phyloP scores from a whole-genome alignment of 140 eudicot genomes.

The Stevia rebaudiana region DNA sequence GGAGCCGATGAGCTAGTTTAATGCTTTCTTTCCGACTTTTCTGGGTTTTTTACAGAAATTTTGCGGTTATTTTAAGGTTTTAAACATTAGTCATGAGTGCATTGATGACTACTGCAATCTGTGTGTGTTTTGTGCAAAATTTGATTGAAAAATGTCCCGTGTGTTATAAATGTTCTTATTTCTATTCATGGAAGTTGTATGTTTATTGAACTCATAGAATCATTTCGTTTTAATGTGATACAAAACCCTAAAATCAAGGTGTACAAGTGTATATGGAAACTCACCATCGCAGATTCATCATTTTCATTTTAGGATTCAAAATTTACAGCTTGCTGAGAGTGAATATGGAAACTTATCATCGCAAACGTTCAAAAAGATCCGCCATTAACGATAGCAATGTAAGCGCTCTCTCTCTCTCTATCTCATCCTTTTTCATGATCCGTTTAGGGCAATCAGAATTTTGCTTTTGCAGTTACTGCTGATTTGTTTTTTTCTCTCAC shows the following conservation, averaged over 20 bases:
- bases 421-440: background rate
- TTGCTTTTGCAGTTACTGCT: slow-evolving; percentile 20
- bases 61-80: background rate
- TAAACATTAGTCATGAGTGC: background rate
- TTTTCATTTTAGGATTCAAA: background rate
- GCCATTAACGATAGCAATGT: slow-evolving; percentile 19
- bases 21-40: slow-evolving; percentile 2
- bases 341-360: slow-evolving; percentile 39
- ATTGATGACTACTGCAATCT: background rate
- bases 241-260: slow-evolving; percentile 3
- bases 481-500: slow-evolving; percentile 20
- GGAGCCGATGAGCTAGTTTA: slow-evolving; percentile 3
- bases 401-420: slow-evolving; percentile 11
- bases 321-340: slow-evolving; percentile 6
- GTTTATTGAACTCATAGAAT: background rate
- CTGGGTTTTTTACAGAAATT: background rate
- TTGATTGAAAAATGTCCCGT: background rate
- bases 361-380: slow-evolving; percentile 32
- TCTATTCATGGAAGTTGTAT: slow-evolving; percentile 15
- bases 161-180: background rate
- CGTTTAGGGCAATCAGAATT: background rate
- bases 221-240: background rate
- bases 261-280: no score
- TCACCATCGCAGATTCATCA: background rate
- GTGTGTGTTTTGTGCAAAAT: background rate